Conservation (phyloP, 768 basidiomycete genomes). For the Amanita rimosa region DNA sequence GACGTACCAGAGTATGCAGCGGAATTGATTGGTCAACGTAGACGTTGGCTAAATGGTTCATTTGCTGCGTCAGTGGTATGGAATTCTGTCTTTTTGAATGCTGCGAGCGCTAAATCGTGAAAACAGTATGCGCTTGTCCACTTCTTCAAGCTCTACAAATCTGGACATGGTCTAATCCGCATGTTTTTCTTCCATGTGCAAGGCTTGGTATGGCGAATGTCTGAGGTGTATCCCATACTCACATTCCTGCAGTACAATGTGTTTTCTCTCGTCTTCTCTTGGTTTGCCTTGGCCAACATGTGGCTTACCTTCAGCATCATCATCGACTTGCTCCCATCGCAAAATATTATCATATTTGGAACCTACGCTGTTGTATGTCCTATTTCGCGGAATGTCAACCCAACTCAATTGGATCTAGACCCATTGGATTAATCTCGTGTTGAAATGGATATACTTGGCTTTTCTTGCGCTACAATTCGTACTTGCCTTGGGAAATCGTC, state of each 20-base stretch:
- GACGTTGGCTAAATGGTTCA: slow-evolving; percentile 95
- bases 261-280: slow-evolving; percentile 77
- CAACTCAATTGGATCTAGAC: slow-evolving; percentile 36
- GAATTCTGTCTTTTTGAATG: background rate
- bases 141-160: slow-evolving; percentile 83
- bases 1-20: slow-evolving; percentile 91
- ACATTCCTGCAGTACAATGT: slow-evolving; percentile 57
- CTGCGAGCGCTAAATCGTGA: background rate
- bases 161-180: slow-evolving; percentile 77
- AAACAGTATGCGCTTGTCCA: slow-evolving; percentile 81
- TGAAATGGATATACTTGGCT: slow-evolving; percentile 82
- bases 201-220: slow-evolving; percentile 51
- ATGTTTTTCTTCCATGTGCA: slow-evolving; percentile 98
- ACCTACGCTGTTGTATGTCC: slow-evolving; percentile 51
- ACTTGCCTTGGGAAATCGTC: slow-evolving; percentile 63
- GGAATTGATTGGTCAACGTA: slow-evolving; percentile 90
- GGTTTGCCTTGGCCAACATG: slow-evolving; percentile 87
- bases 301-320: slow-evolving; percentile 97
- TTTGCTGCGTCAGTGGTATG: slow-evolving; percentile 81
- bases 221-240: background rate
- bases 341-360: slow-evolving; percentile 56
- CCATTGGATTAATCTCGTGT: slow-evolving; percentile 73
- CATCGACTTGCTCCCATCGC: slow-evolving; percentile 67
- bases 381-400: background rate
- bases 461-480: slow-evolving; percentile 70